A percentile compares a stretch with the other conserved stretches of the same genome.
Conservation (phyloP, 805 yeast genomes). For the Nakazawaea peltata region DNA sequence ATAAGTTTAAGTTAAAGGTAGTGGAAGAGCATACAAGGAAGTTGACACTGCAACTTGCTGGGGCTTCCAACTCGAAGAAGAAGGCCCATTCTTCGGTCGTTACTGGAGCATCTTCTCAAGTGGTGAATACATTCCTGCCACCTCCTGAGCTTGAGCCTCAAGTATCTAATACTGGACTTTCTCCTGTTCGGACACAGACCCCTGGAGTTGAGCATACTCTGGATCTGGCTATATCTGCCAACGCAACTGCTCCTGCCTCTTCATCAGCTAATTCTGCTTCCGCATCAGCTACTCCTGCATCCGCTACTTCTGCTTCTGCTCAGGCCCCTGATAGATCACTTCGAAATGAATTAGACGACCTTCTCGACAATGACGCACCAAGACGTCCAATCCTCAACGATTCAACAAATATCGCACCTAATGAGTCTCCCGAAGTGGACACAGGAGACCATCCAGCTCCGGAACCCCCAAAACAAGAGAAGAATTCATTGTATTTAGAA, state of each 20-base stretch:
- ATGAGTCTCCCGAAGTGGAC: slow-evolving; percentile 12
- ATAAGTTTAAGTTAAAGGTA: slow-evolving; percentile 38
- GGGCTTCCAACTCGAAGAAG: too few relatives aligned
- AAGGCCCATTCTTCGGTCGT: too few relatives aligned
- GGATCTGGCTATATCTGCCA: too few relatives aligned
- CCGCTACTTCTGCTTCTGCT: neutral
- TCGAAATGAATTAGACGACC: slow-evolving; percentile 7
- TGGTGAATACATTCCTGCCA: too few relatives aligned
- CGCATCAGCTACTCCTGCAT: neutral
- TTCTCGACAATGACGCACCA: slow-evolving; percentile 8
- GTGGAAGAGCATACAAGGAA: slow-evolving; percentile 33
- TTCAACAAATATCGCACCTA: neutral
- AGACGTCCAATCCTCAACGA: slow-evolving; percentile 7
- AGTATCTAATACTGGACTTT: too few relatives aligned
- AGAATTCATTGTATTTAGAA: slow-evolving; percentile 49
- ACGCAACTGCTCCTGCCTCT: too few relatives aligned
- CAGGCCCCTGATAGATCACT: neutral
- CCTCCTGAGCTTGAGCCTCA: too few relatives aligned
- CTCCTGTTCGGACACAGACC: too few relatives aligned
- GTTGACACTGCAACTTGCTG: slow-evolving; percentile 15
- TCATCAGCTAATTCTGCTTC: too few relatives aligned
- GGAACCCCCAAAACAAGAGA: slow-evolving; percentile 19
- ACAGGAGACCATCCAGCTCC: slow-evolving; percentile 12
- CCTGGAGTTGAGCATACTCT: too few relatives aligned
- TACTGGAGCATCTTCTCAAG: too few relatives aligned